These are phyloP conservation scores for Erucastrum elatum DNA, from an alignment of 345 rosid species.

Conservation along the genomic window DNA sequence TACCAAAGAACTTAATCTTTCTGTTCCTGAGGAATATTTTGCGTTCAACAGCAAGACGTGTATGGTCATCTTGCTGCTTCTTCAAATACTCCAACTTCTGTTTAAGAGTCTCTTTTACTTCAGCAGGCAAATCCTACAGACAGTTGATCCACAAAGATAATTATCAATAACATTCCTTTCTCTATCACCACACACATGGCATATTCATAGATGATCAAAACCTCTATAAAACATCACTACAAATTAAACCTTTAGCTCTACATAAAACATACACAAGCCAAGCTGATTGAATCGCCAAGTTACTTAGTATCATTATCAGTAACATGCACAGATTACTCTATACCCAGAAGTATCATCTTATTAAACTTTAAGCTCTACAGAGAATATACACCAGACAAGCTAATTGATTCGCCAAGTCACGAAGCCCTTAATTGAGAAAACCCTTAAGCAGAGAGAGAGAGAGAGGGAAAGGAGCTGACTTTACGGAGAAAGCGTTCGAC, in stretches of 20 bases:
- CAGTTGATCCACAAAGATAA: background rate
- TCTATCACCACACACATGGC: background rate
- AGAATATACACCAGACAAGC: background rate
- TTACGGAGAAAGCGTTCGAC: constrained; percentile 95
- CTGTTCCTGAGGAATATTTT: constrained; percentile 83
- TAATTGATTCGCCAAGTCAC: background rate
- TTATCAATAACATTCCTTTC: background rate
- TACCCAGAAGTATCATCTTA: background rate
- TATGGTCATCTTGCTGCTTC: constrained; percentile 86
- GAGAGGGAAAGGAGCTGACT: constrained; percentile 42
- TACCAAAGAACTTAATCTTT: constrained; percentile 95
- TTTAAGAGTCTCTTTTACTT: constrained; percentile 71
- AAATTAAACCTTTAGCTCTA: background rate
- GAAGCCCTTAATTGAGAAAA: no score
- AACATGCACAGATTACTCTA: no score
- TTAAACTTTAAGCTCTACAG: no score
- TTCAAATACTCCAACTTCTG: constrained; percentile 72
- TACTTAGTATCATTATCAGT: no score
- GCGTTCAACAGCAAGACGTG: constrained; percentile 82
- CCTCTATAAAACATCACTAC: background rate
- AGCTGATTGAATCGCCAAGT: background rate
- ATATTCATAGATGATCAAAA: background rate
- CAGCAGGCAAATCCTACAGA: constrained; percentile 63
- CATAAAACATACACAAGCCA: background rate
- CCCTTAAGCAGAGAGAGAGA: background rate